A percentile compares a stretch with the other conserved stretches of the same genome.
Conservation (phyloP, 2,329 filamentous ascomycete genomes). For the Pseudogymnoascus destructans region DNA sequence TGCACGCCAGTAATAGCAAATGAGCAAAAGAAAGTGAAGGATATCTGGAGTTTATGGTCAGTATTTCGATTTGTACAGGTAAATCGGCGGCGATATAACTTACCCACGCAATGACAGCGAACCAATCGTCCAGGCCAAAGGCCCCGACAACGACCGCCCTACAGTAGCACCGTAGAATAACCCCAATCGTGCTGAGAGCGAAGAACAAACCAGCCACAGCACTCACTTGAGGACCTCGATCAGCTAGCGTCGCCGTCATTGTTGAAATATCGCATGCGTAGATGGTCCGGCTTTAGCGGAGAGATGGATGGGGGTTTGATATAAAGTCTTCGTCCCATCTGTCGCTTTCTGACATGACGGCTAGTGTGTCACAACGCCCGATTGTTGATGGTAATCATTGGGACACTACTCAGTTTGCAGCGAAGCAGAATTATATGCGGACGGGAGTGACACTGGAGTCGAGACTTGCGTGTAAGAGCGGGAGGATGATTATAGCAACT, state of each 20-base stretch:
- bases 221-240: constrained; percentile 11
- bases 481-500: neutral
- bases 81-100: constrained; percentile 10
- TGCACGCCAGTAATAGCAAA: constrained; percentile 19
- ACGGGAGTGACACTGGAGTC: neutral
- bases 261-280: neutral
- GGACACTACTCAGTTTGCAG: neutral
- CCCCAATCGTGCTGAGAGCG: constrained; percentile 27
- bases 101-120: constrained; percentile 36
- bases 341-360: neutral
- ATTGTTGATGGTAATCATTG: neutral
- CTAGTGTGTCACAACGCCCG: neutral
- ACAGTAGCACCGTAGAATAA: constrained; percentile 33
- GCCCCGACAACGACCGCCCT: constrained; percentile 32
- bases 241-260: constrained; percentile 4
- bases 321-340: neutral
- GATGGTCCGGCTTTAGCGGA: neutral
- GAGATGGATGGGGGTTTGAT: neutral
- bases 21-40: constrained; percentile 15
- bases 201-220: constrained; percentile 24
- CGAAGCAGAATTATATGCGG: neutral
- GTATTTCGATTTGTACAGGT: neutral
- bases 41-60: constrained; percentile 2
- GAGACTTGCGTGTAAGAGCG: neutral
- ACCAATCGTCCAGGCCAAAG: constrained; percentile 34